Evolutionary conservation across 2,329 filamentous ascomycete species (phyloP).

Genomic region (Fusarium haematococcum): DNA sequence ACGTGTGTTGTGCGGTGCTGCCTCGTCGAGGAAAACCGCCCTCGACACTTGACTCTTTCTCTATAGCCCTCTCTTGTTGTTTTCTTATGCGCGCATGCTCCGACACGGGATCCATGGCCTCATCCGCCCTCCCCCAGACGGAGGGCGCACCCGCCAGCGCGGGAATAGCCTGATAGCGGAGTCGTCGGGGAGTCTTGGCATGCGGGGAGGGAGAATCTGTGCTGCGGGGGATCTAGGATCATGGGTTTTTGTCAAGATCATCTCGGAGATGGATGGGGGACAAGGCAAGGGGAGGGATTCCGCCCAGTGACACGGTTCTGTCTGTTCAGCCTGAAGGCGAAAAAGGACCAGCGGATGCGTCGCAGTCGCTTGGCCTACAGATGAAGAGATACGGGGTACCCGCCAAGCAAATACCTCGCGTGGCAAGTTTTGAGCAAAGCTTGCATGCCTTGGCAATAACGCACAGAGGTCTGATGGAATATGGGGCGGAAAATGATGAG

Average conservation of each 20-base stretch:
- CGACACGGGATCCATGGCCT: not conserved
- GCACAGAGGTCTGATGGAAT: constrained; percentile 4
- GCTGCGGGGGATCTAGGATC: constrained; percentile 12
- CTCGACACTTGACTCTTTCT: not conserved
- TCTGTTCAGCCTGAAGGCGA: constrained; percentile 6
- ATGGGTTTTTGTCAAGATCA: constrained; percentile 1
- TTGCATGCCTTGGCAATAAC: constrained; percentile 20
- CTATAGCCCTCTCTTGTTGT: not conserved
- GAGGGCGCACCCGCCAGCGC: not conserved
- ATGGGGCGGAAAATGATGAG: constrained; percentile 5
- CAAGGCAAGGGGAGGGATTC: not conserved
- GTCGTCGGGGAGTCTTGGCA: constrained; percentile 18
- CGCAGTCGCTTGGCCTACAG: not conserved
- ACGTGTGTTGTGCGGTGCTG: constrained; percentile 3
- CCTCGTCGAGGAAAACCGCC: constrained; percentile 17
- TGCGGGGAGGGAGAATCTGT: constrained; percentile 16
- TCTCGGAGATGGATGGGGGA: constrained; percentile 1
- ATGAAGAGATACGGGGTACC: not conserved
- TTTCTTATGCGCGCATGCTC: not conserved
- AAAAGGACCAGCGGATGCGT: not conserved
- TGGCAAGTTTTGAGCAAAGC: constrained; percentile 18
- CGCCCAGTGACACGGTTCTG: not conserved
- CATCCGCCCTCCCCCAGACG: not conserved
- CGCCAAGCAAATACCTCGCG: constrained; percentile 17
- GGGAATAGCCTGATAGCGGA: constrained; percentile 7